Percentiles rank a stretch among this genome's conserved stretches.
phyloP scores from a whole-genome alignment of 352 stramenopile species.

The Phytopythium oedochilum region DNA sequence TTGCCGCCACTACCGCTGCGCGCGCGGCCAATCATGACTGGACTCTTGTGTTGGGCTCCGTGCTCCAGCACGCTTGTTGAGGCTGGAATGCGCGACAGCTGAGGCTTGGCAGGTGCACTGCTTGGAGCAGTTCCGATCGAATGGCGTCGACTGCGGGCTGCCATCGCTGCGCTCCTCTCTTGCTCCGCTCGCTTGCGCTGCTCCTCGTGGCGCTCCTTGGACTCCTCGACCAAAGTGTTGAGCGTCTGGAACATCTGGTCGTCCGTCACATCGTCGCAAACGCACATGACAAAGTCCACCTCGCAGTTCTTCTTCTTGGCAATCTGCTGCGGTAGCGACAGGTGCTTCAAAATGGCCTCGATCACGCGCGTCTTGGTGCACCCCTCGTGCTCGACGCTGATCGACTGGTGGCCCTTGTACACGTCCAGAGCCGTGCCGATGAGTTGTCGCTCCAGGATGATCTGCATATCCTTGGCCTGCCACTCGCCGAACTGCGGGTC shows the following conservation, averaged over 20 bases:
- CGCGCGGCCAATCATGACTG: slow-evolving; percentile 1
- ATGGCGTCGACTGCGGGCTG: slow-evolving; percentile 22
- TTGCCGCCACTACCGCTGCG: slow-evolving; percentile 1
- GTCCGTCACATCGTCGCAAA: slow-evolving; percentile 86
- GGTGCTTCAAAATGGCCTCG: slow-evolving; percentile 66
- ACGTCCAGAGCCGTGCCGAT: slow-evolving; percentile 84
- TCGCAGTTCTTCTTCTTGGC: slow-evolving; percentile 54
- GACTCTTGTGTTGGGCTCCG: background rate
- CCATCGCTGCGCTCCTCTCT: slow-evolving; percentile 24
- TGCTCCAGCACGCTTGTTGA: background rate
- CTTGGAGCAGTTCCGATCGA: slow-evolving; percentile 12
- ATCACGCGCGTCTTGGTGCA: slow-evolving; percentile 77
- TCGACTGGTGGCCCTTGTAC: slow-evolving; percentile 77
- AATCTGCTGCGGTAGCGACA: slow-evolving; percentile 68
- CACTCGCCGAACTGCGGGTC: slow-evolving; percentile 84
- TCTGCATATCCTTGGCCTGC: slow-evolving; percentile 89
- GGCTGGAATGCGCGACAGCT: too few relatives aligned
- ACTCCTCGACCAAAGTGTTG: slow-evolving; percentile 68
- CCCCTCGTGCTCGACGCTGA: slow-evolving; percentile 78
- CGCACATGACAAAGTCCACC: slow-evolving; percentile 86
- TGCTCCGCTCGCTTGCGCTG: slow-evolving; percentile 9
- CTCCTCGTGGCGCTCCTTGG: slow-evolving; percentile 64
- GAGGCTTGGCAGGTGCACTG: slow-evolving; percentile 3
- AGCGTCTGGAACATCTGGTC: slow-evolving; percentile 91
- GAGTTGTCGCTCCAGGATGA: slow-evolving; percentile 83